Evolutionary conservation across 805 yeast species (phyloP), one percentile per base, ranked within the genome.

Genomic region (Henningerozyma blattae): DNA sequence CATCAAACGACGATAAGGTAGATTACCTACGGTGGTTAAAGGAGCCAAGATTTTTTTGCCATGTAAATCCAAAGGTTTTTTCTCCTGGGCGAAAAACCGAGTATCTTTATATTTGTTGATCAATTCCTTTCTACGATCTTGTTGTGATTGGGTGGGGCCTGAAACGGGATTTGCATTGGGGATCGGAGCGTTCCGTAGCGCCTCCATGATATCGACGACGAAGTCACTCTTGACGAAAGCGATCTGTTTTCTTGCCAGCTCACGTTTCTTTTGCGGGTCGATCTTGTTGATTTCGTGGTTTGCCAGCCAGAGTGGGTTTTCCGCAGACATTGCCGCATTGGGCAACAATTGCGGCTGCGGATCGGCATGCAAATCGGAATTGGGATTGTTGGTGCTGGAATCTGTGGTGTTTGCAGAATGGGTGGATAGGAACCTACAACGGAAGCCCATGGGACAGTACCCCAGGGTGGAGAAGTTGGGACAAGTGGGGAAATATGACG

Each of bases 1-100:
- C 95, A 91, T 87, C 39, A 91, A 67, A 46, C 97, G 70, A 57
- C 99, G 78, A 61, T 74, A 91, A 13, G 99, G 98, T 47, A 91
- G 66, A 58, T 91, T 91, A 16, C 99, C 99, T 5, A 91, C 98
- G 0, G 99, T 91, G 22, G 99, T 93, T 41, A 91, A 68, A 2
- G 99, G 99, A 2, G 96, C 84, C 6, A 91, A 77, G 39, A 91
- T 85, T 58, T 86, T 86, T 43, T 89, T 89, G 30, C 73, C 64
- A 24, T 64, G 61, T 34, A 82, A 67, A 50, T 86, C 64, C 31
- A 91, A 52, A 36, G 60, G 67, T 55, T 79, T 82, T 72, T 91
- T 91, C 56, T 91, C 97, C n/a, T 69, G 62, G 0, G 84, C 67
- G 47, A 72, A 74, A 58, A 79, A 74, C 15, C 86, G 78, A 1